These are phyloP conservation scores for Sisymbrium irio DNA, from an alignment of 345 rosid genomes.

Conservation along the genomic window DNA sequence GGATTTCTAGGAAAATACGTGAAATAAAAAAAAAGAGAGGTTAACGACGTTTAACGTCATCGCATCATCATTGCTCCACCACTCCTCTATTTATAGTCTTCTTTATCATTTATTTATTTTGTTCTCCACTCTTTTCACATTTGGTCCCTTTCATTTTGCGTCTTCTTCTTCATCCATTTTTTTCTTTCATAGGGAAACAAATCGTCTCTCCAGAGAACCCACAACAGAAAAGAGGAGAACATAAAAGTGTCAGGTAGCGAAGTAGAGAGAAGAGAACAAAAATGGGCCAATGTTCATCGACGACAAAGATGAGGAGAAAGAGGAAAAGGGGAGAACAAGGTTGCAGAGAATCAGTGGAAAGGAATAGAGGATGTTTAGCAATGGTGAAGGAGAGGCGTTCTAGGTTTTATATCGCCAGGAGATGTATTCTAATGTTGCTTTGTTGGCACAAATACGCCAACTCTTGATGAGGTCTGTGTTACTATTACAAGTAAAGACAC, in stretches of 20 bases:
- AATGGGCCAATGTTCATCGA: slow-evolving; percentile 38
- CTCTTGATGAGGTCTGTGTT: slow-evolving; percentile 25
- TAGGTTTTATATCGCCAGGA: slow-evolving; percentile 52
- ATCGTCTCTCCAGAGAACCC: neutral
- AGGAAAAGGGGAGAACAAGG: slow-evolving; percentile 4
- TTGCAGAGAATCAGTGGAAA: slow-evolving; percentile 18
- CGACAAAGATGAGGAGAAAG: slow-evolving; percentile 22
- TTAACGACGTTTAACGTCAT: slow-evolving; percentile 31
- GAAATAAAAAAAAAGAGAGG: neutral
- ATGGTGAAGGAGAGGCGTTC: slow-evolving; percentile 47
- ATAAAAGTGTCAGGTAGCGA: neutral
- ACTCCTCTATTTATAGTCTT: slow-evolving; percentile 30
- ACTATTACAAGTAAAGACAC: neutral
- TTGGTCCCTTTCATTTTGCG: slow-evolving; percentile 18
- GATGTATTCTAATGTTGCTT: slow-evolving; percentile 53
- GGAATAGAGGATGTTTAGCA: slow-evolving; percentile 35
- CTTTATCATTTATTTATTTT: neutral
- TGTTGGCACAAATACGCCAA: slow-evolving; percentile 66
- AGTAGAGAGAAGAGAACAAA: neutral
- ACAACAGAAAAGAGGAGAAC: neutral
- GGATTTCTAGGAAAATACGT: slow-evolving; percentile 16
- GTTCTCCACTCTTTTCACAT: slow-evolving; percentile 23
- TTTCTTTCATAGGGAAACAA: neutral
- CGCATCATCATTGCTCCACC: slow-evolving; percentile 39
- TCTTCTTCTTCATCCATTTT: neutral